Evolutionary conservation across 1,284 basidiomycete genomes (phyloP).

Genomic region (Leccinum fallax): DNA sequence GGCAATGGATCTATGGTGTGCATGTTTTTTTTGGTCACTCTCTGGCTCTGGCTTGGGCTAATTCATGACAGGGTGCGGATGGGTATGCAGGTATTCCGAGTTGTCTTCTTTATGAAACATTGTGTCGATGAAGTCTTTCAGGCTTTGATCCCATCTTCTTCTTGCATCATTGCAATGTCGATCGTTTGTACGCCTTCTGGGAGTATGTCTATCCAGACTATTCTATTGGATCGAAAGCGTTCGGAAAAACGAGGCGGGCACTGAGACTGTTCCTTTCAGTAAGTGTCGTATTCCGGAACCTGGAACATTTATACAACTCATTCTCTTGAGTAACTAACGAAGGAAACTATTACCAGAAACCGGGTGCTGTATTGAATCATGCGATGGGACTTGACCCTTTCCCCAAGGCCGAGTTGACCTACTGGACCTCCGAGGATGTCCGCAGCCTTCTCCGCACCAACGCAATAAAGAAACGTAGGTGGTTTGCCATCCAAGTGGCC

Average conservation of each 20-base stretch:
- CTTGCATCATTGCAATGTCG: conserved; percentile 21
- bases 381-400: conserved; percentile 11
- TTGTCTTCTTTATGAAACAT: background rate
- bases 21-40: background rate
- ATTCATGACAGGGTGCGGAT: conserved; percentile 6
- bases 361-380: background rate
- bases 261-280: conserved; percentile 8
- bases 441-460: conserved; percentile 4
- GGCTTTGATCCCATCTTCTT: conserved; percentile 21
- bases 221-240: conserved; percentile 13
- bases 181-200: conserved; percentile 22
- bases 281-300: background rate
- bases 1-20: conserved; percentile 20
- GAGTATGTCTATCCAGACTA: conserved; percentile 22
- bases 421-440: conserved; percentile 16
- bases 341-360: conserved; percentile 3
- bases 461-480: conserved; percentile 8
- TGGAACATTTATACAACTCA: background rate
- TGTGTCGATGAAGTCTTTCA: background rate
- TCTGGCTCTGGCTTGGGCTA: background rate
- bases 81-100: conserved; percentile 20
- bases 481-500: background rate
- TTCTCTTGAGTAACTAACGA: background rate
- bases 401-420: conserved; percentile 1
- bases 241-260: conserved; percentile 13